Base-by-base conservation (phyloP, 1,284 basidiomycete species). In the Microbotryum saponariae region DNA sequence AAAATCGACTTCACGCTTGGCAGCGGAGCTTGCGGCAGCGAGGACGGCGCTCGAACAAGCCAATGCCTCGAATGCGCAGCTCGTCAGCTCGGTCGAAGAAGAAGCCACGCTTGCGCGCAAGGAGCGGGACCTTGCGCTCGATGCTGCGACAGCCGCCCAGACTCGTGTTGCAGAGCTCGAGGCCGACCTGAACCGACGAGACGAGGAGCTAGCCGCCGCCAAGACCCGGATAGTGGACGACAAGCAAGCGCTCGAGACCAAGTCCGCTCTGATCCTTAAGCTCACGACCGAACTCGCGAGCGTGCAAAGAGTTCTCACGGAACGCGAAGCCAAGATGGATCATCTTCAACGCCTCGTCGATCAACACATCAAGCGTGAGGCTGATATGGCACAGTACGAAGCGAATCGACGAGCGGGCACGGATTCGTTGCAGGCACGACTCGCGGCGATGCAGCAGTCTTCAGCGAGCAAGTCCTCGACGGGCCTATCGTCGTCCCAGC, bases 41-140 rank as follows among this genome's bases (percentile, higher is more conserved):
- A 2, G 37, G 12, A 6, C 37, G 12, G 37, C 16, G 37, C 37
- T 42, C 37, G 37, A 42, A 10, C 37, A 42, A 6, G 37, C 37
- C 37, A 42, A 42, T 10, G 37, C 37, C 37, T 42, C 37, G 16
- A 42, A 42, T 42, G 37, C 14, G 37, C 12, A 42, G 37, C 37
- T 42, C 37, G 37, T 42, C 37, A 42, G 12, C 37, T 42, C 37
- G 37, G 37, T 18, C 12, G 37, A 42, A 6, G 37, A 12, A 42
- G 37, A 42, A 18, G 37, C 37, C 16, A 42, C 16, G 16, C 37
- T 42, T 12, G 37, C 23, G 23, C 20, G 25, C 14, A 49, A 20
- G 21, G 66, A 67, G 50, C 56, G 63, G 3, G 61, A 65, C 23
- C 6, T 59, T 4, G 61, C 63, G 2, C 25, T 47, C 23, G 29